Base-by-base conservation (phyloP, 2,329 filamentous ascomycete species). In the Pseudogymnoascus sp. region DNA sequence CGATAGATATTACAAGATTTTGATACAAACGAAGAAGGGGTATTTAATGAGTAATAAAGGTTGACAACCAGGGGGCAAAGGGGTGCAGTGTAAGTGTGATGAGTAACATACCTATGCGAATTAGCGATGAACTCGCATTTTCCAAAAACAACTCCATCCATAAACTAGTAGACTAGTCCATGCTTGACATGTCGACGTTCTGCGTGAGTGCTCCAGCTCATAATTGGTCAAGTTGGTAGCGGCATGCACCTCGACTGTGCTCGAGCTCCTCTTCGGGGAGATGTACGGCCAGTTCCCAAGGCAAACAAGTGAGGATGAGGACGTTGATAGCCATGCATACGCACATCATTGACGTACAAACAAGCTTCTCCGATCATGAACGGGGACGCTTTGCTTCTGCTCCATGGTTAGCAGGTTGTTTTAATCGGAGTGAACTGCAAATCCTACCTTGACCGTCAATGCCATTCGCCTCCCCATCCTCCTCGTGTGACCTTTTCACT, bases 371-470 rank as follows among this genome's bases (percentile, higher is more conserved):
- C 45, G 45, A 52, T 68, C 60, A 71, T 60, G 69, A 67, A 58
- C 67, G 64, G 48, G 63, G 62, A 58, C 70, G 69, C 63, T 71
- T 71, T 45, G 65, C 63, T 64, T 69, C 70, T 71, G 39, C 10
- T 33, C n/a, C 10, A 26, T 5, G 33, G 45, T 70, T 63, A 70
- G 66, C 38, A 57, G 21, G 56, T 12, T 3, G 23, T 37, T 57
- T 23, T 57, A 38, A 23, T 9, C 15, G 13, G n/a, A 30, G 45
- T n/a, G 23, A 33, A 13, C 19, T 10, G 23, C 8, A 48, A 28
- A 37, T 61, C 66, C 57, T 41, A 71, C 68, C 67, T 48, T 66
- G 67, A 57, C 48, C 61, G 57, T 61, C 61, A 33, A 56, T 38
- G 41, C 65, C 65, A 57, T 69, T 67, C 63, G 69, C 68, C 59